Base-by-base conservation (phyloP, 2,329 filamentous ascomycete species). In the Aspergillus sp. region DNA sequence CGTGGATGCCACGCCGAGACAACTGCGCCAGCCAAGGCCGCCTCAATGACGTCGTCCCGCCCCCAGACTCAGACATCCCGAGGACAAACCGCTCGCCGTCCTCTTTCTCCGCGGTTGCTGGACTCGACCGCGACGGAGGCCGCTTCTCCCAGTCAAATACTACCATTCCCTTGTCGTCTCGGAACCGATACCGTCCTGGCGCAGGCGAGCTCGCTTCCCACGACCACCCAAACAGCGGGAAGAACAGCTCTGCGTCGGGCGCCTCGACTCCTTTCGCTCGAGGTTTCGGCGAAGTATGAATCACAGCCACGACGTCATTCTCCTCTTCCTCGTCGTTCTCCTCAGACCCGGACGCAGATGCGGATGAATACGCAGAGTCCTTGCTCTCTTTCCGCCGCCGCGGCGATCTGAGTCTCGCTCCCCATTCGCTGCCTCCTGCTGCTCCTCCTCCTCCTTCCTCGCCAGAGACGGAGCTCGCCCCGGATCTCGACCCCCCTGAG, bases 1-100 rank as follows among this genome's bases (percentile, higher is more conserved):
- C 61, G 41, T 67, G 66, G 5, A 72, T 12, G 5, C 62, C 64
- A 30, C 44, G 59, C 44, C 48, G 58, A n/a, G 61, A 60, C 43
- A 64, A 34, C 38, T 58, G 59, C 26, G 62, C 64, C 43, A 66
- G 48, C 59, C 56, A 58, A 50, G 57, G 44, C 34, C 53, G 48
- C n/a, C 55, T 43, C 20, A 41, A 44, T 18, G 24, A 47, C 34
- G 24, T n/a, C 30, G 26, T 24, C 8, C n/a, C 34, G 5, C 34
- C 34, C 12, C 34, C 34, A 6, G 58, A 3, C 4, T 32, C 53
- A 3, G 48, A 51, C 43, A 62, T 36, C 4, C 56, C 44, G 24
- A 66, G 36, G 22, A 58, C 56, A 32, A 65, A 66, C 41, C 53
- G 36, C 4, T 54, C 55, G 13, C 36, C 55, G 3, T 53, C 42